Evolutionary conservation across 2,329 filamentous ascomycete genomes (phyloP).

Genomic region (Talaromyces sp.): DNA sequence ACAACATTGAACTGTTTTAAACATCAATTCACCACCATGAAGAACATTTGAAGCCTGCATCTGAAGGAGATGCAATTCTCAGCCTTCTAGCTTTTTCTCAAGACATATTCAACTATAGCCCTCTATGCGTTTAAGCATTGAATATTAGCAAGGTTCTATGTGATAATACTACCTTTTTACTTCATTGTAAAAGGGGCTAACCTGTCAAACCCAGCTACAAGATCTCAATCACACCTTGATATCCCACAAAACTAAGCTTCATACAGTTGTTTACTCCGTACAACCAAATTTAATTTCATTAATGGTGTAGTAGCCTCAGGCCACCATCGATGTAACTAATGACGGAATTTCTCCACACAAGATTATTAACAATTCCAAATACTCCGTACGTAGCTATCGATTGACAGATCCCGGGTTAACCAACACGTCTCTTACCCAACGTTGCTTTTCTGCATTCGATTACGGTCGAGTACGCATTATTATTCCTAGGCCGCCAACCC

Average conservation of each 20-base stretch:
- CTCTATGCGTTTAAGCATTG: neutral
- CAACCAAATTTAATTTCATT: neutral
- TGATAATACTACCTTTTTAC: too few species aligned
- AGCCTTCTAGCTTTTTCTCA: neutral
- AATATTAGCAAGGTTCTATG: neutral
- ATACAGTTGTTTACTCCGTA: neutral
- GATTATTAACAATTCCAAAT: neutral
- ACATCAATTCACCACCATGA: neutral
- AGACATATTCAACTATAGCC: neutral
- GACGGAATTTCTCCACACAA: neutral
- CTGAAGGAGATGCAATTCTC: too few species aligned
- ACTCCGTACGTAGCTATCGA: neutral
- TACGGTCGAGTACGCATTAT: neutral
- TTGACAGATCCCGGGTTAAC: neutral
- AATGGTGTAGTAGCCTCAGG: neutral
- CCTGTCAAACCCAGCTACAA: neutral
- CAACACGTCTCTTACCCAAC: neutral
- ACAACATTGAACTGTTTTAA: neutral
- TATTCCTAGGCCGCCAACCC: neutral
- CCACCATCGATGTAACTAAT: neutral
- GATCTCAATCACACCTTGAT: neutral
- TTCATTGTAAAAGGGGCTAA: too few species aligned
- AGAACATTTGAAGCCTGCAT: too few species aligned
- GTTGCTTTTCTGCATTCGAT: neutral
- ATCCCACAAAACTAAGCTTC: neutral